Evolutionary conservation across 371 early-diverging fungal genomes (phyloP).

Genomic region (Rhizopus delemar): DNA sequence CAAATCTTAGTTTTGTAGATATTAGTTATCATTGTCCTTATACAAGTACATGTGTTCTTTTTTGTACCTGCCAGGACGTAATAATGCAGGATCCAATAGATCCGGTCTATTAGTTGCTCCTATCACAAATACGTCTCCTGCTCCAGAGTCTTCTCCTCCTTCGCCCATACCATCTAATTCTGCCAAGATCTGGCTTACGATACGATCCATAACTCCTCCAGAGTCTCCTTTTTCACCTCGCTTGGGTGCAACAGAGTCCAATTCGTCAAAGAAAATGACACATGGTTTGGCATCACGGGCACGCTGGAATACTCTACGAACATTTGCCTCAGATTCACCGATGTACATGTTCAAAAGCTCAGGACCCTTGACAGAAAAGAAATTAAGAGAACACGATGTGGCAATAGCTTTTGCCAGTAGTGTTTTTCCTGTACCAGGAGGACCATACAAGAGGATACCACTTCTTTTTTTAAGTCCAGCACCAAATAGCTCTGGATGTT

Average conservation of each 20-base stretch:
- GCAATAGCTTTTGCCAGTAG: slow-evolving; percentile 99
- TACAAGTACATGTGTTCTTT: not conserved
- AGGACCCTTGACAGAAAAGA: slow-evolving; percentile 99
- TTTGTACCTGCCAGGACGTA: slow-evolving; percentile 57
- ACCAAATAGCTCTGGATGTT: slow-evolving; percentile 96
- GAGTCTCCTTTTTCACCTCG: slow-evolving; percentile 96
- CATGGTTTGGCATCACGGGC: slow-evolving; percentile 98
- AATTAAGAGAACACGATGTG: slow-evolving; percentile 95
- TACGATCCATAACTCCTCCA: slow-evolving; percentile 98
- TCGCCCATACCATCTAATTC: slow-evolving; percentile 93
- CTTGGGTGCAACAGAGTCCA: slow-evolving; percentile 98
- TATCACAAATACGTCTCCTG: slow-evolving; percentile 97
- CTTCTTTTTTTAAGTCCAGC: slow-evolving; percentile 97
- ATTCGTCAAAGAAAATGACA: slow-evolving; percentile 99
- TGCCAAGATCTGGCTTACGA: slow-evolving; percentile 93
- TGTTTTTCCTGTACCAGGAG: slow-evolving; percentile 99
- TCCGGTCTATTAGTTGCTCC: slow-evolving; percentile 99
- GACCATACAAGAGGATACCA: slow-evolving; percentile 93
- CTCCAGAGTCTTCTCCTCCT: slow-evolving; percentile 48
- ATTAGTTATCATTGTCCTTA: not conserved
- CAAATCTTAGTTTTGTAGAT: slow-evolving; percentile 66
- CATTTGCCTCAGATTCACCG: slow-evolving; percentile 96
- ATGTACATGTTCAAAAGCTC: slow-evolving; percentile 91
- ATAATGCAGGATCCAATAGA: slow-evolving; percentile 78
- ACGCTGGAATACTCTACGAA: slow-evolving; percentile 96